Percentiles rank a stretch among this genome's conserved stretches.
These are phyloP conservation scores for Magnolia officinalis DNA, from an alignment of 164 flowering plant species.

Conservation along the genomic window DNA sequence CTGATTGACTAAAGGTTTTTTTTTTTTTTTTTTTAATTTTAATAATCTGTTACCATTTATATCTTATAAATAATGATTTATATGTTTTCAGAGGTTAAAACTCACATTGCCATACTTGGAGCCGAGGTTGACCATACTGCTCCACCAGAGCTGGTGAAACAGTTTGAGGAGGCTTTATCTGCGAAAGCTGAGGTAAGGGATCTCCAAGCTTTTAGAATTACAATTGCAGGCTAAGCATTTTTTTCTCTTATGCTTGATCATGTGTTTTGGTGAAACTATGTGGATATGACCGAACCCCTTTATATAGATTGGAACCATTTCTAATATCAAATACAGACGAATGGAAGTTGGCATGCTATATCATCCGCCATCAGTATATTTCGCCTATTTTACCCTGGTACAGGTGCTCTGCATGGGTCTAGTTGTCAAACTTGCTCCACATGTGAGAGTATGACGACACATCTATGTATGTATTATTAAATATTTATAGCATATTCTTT, in stretches of 20 bases:
- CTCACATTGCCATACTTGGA: conserved; percentile 61
- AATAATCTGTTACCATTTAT: neutral
- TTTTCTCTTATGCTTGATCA: neutral
- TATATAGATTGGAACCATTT: too few relatives aligned
- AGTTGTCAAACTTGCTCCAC: too few relatives aligned
- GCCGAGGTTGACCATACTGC: conserved; percentile 62
- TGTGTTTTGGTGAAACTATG: too few relatives aligned
- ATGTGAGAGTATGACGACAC: too few relatives aligned
- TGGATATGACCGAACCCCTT: too few relatives aligned
- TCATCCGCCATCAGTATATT: too few relatives aligned
- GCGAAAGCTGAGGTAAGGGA: conserved; percentile 46
- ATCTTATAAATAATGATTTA: neutral
- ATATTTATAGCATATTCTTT: too few relatives aligned
- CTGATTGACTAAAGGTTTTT: neutral
- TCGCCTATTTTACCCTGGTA: too few relatives aligned
- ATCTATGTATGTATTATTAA: too few relatives aligned
- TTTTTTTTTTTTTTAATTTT: neutral
- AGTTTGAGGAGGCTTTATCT: conserved; percentile 54
- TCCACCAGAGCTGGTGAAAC: conserved; percentile 69
- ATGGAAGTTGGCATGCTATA: too few relatives aligned
- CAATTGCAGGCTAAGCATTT: neutral
- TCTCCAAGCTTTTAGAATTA: neutral
- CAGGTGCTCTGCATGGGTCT: too few relatives aligned
- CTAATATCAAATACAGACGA: too few relatives aligned
- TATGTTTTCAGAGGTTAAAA: conserved; percentile 47